These are phyloP conservation scores for Verticillium isaacii DNA, from an alignment of 2,329 filamentous ascomycete species.

Conservation along the genomic window DNA sequence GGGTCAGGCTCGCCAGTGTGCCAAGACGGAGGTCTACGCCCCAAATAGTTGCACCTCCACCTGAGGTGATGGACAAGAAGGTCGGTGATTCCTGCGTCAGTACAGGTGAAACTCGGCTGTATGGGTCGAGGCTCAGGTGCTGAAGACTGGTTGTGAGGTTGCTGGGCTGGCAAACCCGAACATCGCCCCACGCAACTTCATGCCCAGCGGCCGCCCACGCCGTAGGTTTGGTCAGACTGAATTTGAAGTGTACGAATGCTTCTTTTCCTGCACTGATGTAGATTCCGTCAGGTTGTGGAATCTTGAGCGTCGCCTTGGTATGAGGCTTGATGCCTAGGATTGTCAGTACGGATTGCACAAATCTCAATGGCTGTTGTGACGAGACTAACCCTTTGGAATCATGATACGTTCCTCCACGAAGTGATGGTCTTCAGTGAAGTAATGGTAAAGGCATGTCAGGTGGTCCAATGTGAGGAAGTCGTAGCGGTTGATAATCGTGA, in stretches of 20 bases:
- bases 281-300: constrained; percentile 9
- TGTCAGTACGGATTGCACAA: not conserved
- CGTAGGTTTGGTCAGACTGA: constrained; percentile 35
- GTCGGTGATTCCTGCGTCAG: constrained; percentile 5
- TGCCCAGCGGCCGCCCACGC: constrained; percentile 49
- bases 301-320: constrained; percentile 25
- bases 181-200: constrained; percentile 45
- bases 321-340: constrained; percentile 36
- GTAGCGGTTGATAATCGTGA: constrained; percentile 48
- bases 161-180: constrained; percentile 30
- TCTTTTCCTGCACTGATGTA: constrained; percentile 21
- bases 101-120: constrained; percentile 9
- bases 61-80: constrained; percentile 28
- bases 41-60: constrained; percentile 31
- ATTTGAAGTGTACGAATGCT: constrained; percentile 43
- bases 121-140: constrained; percentile 23
- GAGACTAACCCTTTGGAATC: constrained; percentile 34
- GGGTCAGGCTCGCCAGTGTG: constrained; percentile 34
- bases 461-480: constrained; percentile 49
- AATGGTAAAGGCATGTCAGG: constrained; percentile 36
- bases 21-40: constrained; percentile 38
- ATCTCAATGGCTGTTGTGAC: too few species aligned
- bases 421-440: constrained; percentile 33
- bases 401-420: constrained; percentile 26
- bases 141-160: constrained; percentile 20